phyloP scores from a whole-genome alignment of 345 rosid species.

The Zanthoxylum bungeanum region DNA sequence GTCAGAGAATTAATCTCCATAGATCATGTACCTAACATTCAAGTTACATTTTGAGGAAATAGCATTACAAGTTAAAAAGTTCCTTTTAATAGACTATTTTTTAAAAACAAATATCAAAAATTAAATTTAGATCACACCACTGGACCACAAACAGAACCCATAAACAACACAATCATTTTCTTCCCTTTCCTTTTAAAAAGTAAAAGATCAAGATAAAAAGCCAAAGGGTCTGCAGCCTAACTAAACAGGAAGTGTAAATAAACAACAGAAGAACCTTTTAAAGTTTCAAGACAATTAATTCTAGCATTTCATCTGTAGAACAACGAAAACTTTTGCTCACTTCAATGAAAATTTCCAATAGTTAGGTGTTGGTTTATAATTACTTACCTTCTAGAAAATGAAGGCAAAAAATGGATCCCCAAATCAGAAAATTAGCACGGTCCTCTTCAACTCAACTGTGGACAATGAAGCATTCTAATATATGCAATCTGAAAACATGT shows the following conservation, averaged over 20 bases:
- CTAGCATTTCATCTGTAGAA: conserved; percentile 2
- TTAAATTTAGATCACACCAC: background rate
- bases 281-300: conserved; percentile 5
- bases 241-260: background rate
- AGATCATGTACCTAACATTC: background rate
- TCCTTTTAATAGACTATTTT: background rate
- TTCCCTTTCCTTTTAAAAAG: background rate
- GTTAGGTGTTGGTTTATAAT: conserved; percentile 21
- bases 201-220: background rate
- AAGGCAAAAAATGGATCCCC: conserved; percentile 41
- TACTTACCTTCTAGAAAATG: conserved; percentile 45
- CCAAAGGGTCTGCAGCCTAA: background rate
- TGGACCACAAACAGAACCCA: background rate
- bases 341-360: conserved; percentile 15
- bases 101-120: background rate
- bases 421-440: conserved; percentile 27
- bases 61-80: background rate
- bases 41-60: background rate
- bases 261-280: background rate
- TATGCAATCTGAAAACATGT: conserved; percentile 30
- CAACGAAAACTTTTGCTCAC: conserved; percentile 8
- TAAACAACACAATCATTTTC: background rate
- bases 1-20: background rate
- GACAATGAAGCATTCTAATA: conserved; percentile 26
- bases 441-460: conserved; percentile 27